Conservation (phyloP, 1,284 basidiomycete species). For the Leccinum holopus region DNA sequence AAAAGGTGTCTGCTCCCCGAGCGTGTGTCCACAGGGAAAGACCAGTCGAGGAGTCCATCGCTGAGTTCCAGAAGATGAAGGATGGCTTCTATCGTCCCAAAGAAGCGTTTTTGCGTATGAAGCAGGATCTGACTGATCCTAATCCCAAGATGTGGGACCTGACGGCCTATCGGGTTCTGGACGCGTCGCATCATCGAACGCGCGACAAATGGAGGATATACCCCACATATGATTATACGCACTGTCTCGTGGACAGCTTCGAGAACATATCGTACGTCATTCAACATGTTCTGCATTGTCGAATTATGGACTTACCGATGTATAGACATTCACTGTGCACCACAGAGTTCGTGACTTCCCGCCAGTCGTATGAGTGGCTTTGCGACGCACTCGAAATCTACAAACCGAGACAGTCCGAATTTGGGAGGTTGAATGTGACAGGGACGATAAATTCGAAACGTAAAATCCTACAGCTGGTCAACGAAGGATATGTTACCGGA, state of each 20-base stretch:
- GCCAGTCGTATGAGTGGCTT: constrained; percentile 98
- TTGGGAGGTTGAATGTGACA: constrained; percentile 90
- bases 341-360: constrained; percentile 93
- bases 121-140: constrained; percentile 89
- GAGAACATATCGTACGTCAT: constrained; percentile 94
- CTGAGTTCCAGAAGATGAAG: constrained; percentile 93
- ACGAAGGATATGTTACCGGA: constrained; percentile 79
- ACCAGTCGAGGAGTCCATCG: constrained; percentile 81
- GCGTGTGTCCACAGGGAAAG: constrained; percentile 87
- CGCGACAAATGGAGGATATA: constrained; percentile 93
- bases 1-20: constrained; percentile 76
- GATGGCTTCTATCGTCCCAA: constrained; percentile 88
- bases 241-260: constrained; percentile 97
- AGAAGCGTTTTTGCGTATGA: constrained; percentile 95
- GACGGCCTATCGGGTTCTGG: constrained; percentile 93
- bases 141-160: constrained; percentile 99
- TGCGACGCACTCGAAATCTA: constrained; percentile 97
- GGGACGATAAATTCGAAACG: constrained; percentile 98
- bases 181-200: constrained; percentile 92
- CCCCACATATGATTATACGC: constrained; percentile 98
- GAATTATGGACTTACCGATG: not conserved
- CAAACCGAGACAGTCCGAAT: constrained; percentile 98
- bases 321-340: constrained; percentile 95
- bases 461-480: constrained; percentile 90
- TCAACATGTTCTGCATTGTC: not conserved